Conservation (phyloP, 2,329 filamentous ascomycete species). For the Teratosphaeria epicoccoides region DNA sequence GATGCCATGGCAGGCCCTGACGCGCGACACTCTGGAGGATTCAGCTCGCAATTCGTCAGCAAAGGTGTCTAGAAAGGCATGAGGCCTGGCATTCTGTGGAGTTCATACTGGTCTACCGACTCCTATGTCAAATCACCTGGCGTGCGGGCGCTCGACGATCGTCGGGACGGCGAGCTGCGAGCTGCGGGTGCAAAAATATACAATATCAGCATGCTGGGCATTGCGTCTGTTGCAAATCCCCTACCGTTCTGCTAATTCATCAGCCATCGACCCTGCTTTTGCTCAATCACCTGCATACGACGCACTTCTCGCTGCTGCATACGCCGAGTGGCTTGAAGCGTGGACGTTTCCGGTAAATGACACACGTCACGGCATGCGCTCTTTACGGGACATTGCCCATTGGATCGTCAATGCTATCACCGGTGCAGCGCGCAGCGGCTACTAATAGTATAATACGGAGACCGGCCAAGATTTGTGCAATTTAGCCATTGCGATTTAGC, state of each 20-base stretch:
- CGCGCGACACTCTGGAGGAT: slow-evolving; percentile 35
- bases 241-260: background rate
- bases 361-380: background rate
- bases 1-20: background rate
- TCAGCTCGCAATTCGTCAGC: slow-evolving; percentile 43
- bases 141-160: background rate
- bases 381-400: background rate
- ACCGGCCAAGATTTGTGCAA: background rate
- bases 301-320: background rate
- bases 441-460: background rate
- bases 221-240: background rate
- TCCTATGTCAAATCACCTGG: background rate
- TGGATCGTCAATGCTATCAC: background rate
- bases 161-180: background rate
- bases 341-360: background rate
- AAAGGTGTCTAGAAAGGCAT: background rate
- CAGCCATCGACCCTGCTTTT: background rate
- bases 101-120: background rate
- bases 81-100: background rate
- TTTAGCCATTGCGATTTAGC: background rate
- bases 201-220: background rate
- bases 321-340: background rate
- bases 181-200: background rate
- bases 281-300: background rate
- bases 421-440: background rate